Base-by-base conservation (phyloP, 768 basidiomycete species). In the Macrolepiota fuliginosa region DNA sequence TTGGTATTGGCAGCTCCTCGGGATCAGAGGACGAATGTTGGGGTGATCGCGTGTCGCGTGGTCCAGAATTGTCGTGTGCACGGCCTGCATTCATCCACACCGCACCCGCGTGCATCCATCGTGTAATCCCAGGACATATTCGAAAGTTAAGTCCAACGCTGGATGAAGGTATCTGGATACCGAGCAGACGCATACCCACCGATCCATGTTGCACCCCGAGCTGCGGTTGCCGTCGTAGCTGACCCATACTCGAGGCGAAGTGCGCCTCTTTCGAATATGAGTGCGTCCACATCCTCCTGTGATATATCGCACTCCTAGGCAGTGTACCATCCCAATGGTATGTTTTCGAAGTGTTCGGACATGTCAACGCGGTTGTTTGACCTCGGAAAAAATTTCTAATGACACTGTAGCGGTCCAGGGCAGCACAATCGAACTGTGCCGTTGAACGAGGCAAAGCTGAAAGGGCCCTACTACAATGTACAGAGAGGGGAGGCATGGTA, bases 301-400 rank as follows among this genome's bases (percentile, higher is more conserved):
- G 19, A 2, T n/a, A 32, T 3, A 27, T 5, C 10, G 25, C 56
- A 25, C 11, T 29, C 22, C 39, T 19, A 32, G 37, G 17, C 3
- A 19, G n/a, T 47, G 6, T 10, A 39, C 22, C 13, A 56, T 25
- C 37, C 53, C 35, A 42, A 37, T 19, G 2, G 42, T 36, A 63
- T 56, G n/a, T 62, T 59, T 49, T 53, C 32, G 65, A 53, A 62
- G 47, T 22, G 25, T 40, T 39, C 12, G 42, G 22, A 46, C 50
- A 17, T 45, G 61, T 61, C 27, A 61, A 62, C n/a, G 63, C 54
- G 51, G 65, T 63, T 42, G 66, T 74, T 69, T 77, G 76, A 55
- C 72, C 71, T 49, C 67, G 74, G 63, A 89, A 89, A 72, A 88
- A 89, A 56, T 71, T 75, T 49, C 86, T 76, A 58, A 89, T 88